Evolutionary conservation across 352 stramenopile genomes (phyloP).

Genomic region (Blastocystis sp.): DNA sequence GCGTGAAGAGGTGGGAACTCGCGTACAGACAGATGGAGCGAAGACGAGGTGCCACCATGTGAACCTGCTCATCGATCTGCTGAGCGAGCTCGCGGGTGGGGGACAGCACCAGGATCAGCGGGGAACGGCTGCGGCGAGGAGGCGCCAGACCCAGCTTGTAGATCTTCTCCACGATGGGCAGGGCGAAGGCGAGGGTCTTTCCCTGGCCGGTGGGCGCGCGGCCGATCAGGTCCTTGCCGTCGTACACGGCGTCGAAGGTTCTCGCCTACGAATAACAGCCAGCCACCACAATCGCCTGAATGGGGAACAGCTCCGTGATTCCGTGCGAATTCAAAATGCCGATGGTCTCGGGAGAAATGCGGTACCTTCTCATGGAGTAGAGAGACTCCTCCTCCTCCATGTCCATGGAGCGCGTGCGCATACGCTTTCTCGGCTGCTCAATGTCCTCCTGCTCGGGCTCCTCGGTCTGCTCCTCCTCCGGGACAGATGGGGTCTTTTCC

Average conservation of each 20-base stretch:
- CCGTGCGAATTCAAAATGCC: slow-evolving; percentile 73
- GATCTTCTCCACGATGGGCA: slow-evolving; percentile 88
- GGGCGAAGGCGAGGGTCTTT: slow-evolving; percentile 95
- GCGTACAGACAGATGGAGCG: slow-evolving; percentile 30
- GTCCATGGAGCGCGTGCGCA: slow-evolving; percentile 68
- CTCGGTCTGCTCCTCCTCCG: not conserved
- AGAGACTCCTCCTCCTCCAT: slow-evolving; percentile 57
- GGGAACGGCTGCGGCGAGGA: slow-evolving; percentile 73
- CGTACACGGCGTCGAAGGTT: slow-evolving; percentile 89
- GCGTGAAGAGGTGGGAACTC: not conserved
- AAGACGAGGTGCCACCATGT: slow-evolving; percentile 41
- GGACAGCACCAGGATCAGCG: slow-evolving; percentile 90
- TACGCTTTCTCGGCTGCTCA: slow-evolving; percentile 34
- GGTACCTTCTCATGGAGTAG: slow-evolving; percentile 65
- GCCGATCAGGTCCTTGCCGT: slow-evolving; percentile 92
- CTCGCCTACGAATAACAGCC: slow-evolving; percentile 73
- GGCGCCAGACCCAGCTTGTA: slow-evolving; percentile 66
- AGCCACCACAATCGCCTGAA: slow-evolving; percentile 74
- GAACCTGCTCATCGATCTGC: slow-evolving; percentile 84
- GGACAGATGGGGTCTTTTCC: not conserved
- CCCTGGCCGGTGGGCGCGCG: slow-evolving; percentile 91
- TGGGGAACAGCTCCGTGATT: slow-evolving; percentile 84
- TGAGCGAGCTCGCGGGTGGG: slow-evolving; percentile 93
- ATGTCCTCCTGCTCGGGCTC: not conserved
- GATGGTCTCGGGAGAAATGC: slow-evolving; percentile 67